Evolutionary conservation across 2,329 filamentous ascomycete genomes (phyloP), one percentile per base, ranked within the genome.

Genomic region (Talaromyces pinophilus): DNA sequence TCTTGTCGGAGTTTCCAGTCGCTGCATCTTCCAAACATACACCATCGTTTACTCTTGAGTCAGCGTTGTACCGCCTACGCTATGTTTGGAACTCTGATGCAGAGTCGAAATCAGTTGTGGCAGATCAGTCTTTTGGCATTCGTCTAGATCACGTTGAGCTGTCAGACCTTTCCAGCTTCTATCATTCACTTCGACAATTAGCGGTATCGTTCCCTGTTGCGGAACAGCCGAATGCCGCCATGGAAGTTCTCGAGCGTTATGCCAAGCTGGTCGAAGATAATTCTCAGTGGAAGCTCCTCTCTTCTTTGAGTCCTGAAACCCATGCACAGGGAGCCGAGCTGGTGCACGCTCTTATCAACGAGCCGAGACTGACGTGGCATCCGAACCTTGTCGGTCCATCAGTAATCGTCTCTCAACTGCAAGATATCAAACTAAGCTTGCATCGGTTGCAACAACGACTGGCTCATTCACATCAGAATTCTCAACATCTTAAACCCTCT

Each of bases 1-100:
- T 99, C 55, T 83, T 88, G 69, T 74, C 80, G 4, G 78, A 79
- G 1, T 77, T 80, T 40, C 38, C 70, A 8, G 69, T 69, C 15
- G 55, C 69, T 19, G 64, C 67, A 19, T 60, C 67, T 38, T 44
- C 54, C 40, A 67, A 70, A 22, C 48, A 69, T 35, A 69, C 72
- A n/a, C 76, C 78, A 22, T 72, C 73, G 25, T 80, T 80, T 71
- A 76, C 74, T 0, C 75, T 73, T 40, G 76, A 81, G 67, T 80
- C 79, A 1, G 73, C 70, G 48, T 66, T 80, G 25, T 80, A 81
- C 67, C 77, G 79, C 40, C 71, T 81, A 35, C 76, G 79, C 55
- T 70, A 76, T 40, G 69, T 78, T 38, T 78, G 75, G 72, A 70
- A 72, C 54, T 61, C 72, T 42, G 64, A 73, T 42, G 38, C 66